Evolutionary conservation across 2,329 filamentous ascomycete species (phyloP), one percentile per base, ranked within the genome.

Genomic region (Diaporthe vexans): DNA sequence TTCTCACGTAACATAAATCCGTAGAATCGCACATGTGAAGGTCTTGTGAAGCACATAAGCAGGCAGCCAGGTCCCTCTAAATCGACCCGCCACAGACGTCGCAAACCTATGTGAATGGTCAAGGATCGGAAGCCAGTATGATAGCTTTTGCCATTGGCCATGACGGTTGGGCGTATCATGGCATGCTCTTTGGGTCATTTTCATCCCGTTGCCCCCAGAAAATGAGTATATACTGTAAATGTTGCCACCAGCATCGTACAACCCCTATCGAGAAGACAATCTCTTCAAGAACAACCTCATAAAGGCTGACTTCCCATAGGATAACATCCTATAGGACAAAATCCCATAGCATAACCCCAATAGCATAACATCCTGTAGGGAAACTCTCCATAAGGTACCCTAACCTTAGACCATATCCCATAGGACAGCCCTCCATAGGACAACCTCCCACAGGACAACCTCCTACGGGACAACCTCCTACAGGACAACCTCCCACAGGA

Each of bases 21-120:
- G 46, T 3, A 29, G 4, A 13, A 33, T 29, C 8, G 13, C 29
- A 15, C 35, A 10, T 3, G 46, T 67, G 63, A 19, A 67, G 29
- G 24, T 52, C 8, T 21, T 26, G 21, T 29, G 48, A 26, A 67
- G 63, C 63, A 40, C 33, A 68, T 21, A 5, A 21, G n/a, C n/a
- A 68, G 63, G 33, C n/a, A 40, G 33, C 15, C 33, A 40, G 48
- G 33, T 67, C 33, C 7, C n/a, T 26, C 17, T 58, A 17, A 54
- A n/a, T 35, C 51, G 74, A 61, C 65, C 65, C 58, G 51, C 54
- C 40, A 17, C 43, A 59, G 65, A n/a, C 35, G 52, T 67, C 43
- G 24, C 8, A 68, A 37, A 73, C 48, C 40, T 67, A 21, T 48
- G 58, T 59, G 51, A 40, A 15, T 35, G 29, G 57, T 57, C 37